Base-by-base conservation (phyloP, 768 basidiomycete genomes). In the Hydnomerulius pinastri region DNA sequence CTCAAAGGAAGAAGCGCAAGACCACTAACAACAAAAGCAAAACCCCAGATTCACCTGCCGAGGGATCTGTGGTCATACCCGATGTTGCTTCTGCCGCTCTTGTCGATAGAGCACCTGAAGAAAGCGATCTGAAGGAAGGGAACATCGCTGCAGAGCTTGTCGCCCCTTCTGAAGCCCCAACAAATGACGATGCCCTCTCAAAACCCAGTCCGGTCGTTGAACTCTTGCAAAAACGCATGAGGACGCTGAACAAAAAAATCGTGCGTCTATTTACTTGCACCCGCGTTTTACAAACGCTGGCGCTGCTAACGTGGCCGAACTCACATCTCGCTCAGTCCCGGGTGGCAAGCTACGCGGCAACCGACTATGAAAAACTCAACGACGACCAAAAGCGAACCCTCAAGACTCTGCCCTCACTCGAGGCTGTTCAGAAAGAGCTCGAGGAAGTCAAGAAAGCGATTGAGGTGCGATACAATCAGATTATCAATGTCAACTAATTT, bases 331-430 rank as follows among this genome's bases (percentile, higher is more conserved):
- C 50, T 32, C 57, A 95, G 94, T 75, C 77, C 53, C 83, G 92
- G 54, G 81, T 91, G 75, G 74, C 83, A 40, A 70, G 74, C 10
- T 94, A 96, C 65, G 80, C 86, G 25, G 60, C 81, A 3, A 85
- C 79, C 17, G 82, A 84, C 23, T 67, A 77, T 3, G 83, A 85
- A 47, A 86, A 87, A 61, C 79, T 95, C 46, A 91, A 96, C 55
- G 90, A 92, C 35, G 94, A 96, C 69, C 93, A 97, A 71, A 87
- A 79, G 56, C 82, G 85, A 28, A 75, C 79, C 2, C 60, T 94
- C 45, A 87, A 82, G 56, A 84, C 80, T 15, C 81, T 96, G 37
- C 80, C 92, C 9, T 74, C 77, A 6, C 74, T 95, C 18, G 92
- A 95, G 61, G 88, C 85, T 9, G 75, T 85, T 33, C 79, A 85